Percentiles rank a stretch among this genome's conserved stretches.
phyloP scores from a whole-genome alignment of 2,329 filamentous ascomycete species.

The Microdochium nivale region DNA sequence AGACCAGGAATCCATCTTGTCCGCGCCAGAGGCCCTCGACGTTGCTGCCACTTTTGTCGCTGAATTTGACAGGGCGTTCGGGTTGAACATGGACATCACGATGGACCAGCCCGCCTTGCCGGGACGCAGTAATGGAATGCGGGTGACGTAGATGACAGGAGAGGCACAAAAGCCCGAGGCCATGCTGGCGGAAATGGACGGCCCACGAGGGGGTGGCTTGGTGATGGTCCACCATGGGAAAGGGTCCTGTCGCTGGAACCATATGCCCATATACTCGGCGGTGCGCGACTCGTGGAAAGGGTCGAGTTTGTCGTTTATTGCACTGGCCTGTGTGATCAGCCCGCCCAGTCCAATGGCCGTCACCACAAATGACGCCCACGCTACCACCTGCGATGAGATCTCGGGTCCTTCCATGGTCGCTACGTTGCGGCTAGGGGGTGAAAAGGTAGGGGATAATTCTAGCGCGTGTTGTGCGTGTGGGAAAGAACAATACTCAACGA shows the following conservation, averaged over 20 bases:
- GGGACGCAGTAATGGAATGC: slow-evolving; percentile 11
- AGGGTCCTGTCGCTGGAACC: slow-evolving; percentile 14
- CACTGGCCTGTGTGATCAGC: slow-evolving; percentile 30
- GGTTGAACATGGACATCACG: slow-evolving; percentile 15
- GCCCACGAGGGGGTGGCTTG: slow-evolving; percentile 15
- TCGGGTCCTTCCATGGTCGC: not conserved
- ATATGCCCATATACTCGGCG: slow-evolving; percentile 15
- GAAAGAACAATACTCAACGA: too few relatives aligned
- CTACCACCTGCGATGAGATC: slow-evolving; percentile 3
- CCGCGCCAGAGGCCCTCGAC: slow-evolving; percentile 1
- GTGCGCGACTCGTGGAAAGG: slow-evolving; percentile 16
- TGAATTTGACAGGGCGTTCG: slow-evolving; percentile 4
- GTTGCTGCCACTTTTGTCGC: not conserved
- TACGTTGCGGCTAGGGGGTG: too few relatives aligned
- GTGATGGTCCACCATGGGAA: slow-evolving; percentile 13
- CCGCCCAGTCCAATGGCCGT: slow-evolving; percentile 12
- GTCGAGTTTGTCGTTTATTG: slow-evolving; percentile 32
- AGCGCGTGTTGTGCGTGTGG: too few relatives aligned
- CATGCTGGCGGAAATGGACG: slow-evolving; percentile 13
- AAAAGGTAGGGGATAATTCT: too few relatives aligned
- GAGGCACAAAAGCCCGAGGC: slow-evolving; percentile 15
- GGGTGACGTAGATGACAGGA: slow-evolving; percentile 12
- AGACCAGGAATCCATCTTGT: not conserved
- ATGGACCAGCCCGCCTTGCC: slow-evolving; percentile 16
- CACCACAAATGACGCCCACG: slow-evolving; percentile 12